Evolutionary conservation across 2,329 filamentous ascomycete species (phyloP), one percentile per base, ranked within the genome.

Genomic region (Ceratocystis albifundus): DNA sequence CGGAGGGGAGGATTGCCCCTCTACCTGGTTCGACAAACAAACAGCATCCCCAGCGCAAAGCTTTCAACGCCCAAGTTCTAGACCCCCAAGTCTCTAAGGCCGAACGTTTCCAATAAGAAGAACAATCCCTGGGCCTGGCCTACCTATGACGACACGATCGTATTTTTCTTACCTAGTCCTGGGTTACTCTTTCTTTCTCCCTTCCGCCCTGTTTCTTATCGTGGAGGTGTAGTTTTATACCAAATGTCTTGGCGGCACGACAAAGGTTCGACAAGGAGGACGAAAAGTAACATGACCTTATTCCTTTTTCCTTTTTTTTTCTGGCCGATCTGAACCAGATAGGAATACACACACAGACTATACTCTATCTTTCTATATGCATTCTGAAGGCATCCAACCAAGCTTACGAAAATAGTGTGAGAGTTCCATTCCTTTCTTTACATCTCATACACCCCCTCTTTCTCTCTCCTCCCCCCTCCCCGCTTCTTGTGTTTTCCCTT

Each of bases 201-300:
- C 48, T 25, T 22, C 12, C n/a, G 48, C n/a, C 22, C 48, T 50
- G 4, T 17, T 32, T n/a, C 15, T 57, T 57, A 57, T 57, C 53
- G 53, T 57, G 53, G 15, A 57, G 53, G 4, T 57, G 53, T 10
- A 57, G 53, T 57, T 15, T 57, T 50, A 20, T 15, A 22, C n/a
- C 10, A 17, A 57, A 30, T 17, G 53, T 57, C 53, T 57, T 57
- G 53, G 53, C 53, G 28, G 15, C 53, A 57, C 15, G 53, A 57
- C 53, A 57, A 57, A 57, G 53, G 53, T 57, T 57, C 53, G 25
- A 57, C 53, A 57, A 28, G 53, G 53, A 57, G 32, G 53, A 12
- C 36, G n/a, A 25, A n/a, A 57, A 32, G 53, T 57, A 57, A 57
- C 53, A 57, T 57, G 53, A 32, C 53, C 17, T 22, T n/a, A 25